These are phyloP conservation scores for Sextonia rubra DNA, from an alignment of 164 flowering plant genomes.

Conservation along the genomic window DNA sequence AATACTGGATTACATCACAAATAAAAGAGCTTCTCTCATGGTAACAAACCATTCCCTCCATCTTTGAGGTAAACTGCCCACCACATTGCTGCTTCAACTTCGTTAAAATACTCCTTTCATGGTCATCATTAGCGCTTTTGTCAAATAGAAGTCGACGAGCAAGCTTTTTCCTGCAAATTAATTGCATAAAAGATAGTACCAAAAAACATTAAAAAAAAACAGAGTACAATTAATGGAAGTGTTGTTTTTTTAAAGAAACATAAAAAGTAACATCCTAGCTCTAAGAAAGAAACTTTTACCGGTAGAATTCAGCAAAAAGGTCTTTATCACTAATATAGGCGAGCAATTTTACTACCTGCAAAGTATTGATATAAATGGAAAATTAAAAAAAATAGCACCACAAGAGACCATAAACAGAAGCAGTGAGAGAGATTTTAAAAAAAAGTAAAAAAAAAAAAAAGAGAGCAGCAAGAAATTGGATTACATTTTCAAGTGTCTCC, in stretches of 20 bases:
- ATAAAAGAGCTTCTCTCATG: not conserved
- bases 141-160: conserved; percentile 88
- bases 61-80: conserved; percentile 95
- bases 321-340: conserved; percentile 94
- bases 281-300: conserved; percentile 37
- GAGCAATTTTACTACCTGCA: conserved; percentile 87
- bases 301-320: conserved; percentile 86
- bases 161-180: conserved; percentile 70
- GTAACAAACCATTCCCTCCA: conserved; percentile 91
- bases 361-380: conserved; percentile 5
- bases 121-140: conserved; percentile 93
- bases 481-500: conserved; percentile 87
- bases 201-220: conserved; percentile 1
- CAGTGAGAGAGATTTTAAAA: not conserved
- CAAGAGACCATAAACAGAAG: not conserved
- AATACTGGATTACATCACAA: not conserved
- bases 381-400: not conserved
- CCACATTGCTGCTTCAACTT: conserved; percentile 96
- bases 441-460: not conserved
- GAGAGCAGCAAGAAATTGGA: not conserved
- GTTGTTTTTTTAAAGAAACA: not conserved
- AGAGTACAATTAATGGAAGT: not conserved
- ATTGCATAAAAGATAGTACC: not conserved
- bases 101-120: conserved; percentile 83
- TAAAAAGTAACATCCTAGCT: not conserved